Evolutionary conservation across 495 filamentous ascomycete genomes (phyloP).

Genomic region (Lasiosphaeria hispida): DNA sequence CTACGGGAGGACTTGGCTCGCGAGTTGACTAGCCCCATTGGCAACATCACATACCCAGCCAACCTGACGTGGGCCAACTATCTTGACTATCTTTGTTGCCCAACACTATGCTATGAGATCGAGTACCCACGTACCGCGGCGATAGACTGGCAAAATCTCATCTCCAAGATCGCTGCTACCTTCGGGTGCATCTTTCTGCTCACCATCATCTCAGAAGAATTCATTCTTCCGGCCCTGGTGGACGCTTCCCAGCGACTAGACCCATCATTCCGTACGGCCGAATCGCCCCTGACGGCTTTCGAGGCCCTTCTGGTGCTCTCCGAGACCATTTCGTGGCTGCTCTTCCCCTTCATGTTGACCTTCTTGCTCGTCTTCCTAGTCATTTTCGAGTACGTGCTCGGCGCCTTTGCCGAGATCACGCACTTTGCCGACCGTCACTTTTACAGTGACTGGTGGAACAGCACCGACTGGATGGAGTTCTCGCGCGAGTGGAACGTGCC

Average conservation of each 20-base stretch:
- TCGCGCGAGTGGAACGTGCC: slow-evolving; percentile 97
- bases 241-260: slow-evolving; percentile 72
- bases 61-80: slow-evolving; percentile 85
- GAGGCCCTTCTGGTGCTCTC: slow-evolving; percentile 78
- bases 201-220: slow-evolving; percentile 88
- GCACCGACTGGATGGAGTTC: slow-evolving; percentile 90
- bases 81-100: slow-evolving; percentile 83
- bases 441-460: slow-evolving; percentile 97
- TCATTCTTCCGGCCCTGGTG: slow-evolving; percentile 83
- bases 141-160: slow-evolving; percentile 77
- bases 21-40: slow-evolving; percentile 85
- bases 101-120: slow-evolving; percentile 95
- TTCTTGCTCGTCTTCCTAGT: slow-evolving; percentile 94
- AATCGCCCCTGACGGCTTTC: slow-evolving; percentile 45
- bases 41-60: slow-evolving; percentile 82
- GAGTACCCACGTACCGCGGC: slow-evolving; percentile 82
- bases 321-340: slow-evolving; percentile 88
- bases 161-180: slow-evolving; percentile 81
- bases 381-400: slow-evolving; percentile 95
- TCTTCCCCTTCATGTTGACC: slow-evolving; percentile 97
- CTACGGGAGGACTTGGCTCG: slow-evolving; percentile 85
- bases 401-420: slow-evolving; percentile 92
- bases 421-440: slow-evolving; percentile 93
- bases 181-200: slow-evolving; percentile 97
- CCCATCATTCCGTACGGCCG: slow-evolving; percentile 17